phyloP scores from a whole-genome alignment of 768 basidiomycete species.

The Lactifluus volemus region DNA sequence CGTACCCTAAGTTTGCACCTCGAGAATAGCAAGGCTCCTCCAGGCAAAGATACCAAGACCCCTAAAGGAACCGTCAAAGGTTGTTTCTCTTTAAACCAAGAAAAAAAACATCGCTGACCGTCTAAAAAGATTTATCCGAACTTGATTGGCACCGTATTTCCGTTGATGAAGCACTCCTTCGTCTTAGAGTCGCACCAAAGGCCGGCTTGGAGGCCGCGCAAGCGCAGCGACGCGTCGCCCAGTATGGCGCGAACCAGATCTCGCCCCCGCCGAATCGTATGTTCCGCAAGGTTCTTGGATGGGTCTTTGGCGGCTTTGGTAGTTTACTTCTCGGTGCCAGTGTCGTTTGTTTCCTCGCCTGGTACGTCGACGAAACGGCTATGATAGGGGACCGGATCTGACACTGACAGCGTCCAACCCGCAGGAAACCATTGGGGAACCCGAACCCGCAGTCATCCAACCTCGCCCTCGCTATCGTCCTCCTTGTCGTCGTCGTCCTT shows the following conservation, averaged over 20 bases:
- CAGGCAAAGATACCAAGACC: not conserved
- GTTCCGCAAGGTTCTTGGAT: conserved; percentile 38
- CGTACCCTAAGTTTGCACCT: conserved; percentile 18
- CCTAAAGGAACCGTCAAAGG: conserved; percentile 9
- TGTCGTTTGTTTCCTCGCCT: conserved; percentile 48
- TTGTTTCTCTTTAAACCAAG: not conserved
- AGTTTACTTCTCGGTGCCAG: conserved; percentile 36
- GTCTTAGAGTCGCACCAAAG: conserved; percentile 34
- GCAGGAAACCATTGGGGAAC: conserved; percentile 51
- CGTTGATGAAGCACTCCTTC: conserved; percentile 14
- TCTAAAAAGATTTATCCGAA: not conserved
- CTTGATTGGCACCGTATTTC: conserved; percentile 18
- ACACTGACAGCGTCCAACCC: no score
- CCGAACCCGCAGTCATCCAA: conserved; percentile 45
- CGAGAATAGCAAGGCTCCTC: not conserved
- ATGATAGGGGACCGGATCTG: no score
- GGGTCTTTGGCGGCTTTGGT: conserved; percentile 48
- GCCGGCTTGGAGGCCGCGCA: conserved; percentile 42
- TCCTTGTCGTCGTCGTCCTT: conserved; percentile 35
- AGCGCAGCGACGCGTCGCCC: conserved; percentile 36
- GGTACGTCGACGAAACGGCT: conserved; percentile 22
- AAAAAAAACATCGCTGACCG: not conserved
- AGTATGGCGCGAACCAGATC: conserved; percentile 43
- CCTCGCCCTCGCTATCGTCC: conserved; percentile 51
- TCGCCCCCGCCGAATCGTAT: conserved; percentile 39